Conservation (phyloP, 306 rosid species). For the Calophaca sinica region DNA sequence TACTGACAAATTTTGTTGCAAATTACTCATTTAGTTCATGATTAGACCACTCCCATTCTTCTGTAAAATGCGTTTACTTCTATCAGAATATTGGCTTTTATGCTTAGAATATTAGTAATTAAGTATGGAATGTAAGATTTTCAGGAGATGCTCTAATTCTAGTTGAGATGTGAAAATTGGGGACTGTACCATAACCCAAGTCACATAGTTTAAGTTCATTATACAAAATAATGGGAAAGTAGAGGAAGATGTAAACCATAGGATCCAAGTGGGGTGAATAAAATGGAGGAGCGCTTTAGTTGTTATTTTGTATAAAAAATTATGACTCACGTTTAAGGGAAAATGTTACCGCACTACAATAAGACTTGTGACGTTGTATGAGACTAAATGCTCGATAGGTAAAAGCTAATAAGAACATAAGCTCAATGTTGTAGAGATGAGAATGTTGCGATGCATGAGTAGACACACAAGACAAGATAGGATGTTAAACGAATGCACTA, state of each 20-base stretch:
- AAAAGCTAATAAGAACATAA: background rate
- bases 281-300: background rate
- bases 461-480: background rate
- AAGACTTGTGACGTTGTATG: background rate
- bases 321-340: background rate
- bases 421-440: background rate
- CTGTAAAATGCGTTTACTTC: conserved; percentile 8
- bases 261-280: background rate
- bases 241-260: background rate
- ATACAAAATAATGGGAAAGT: background rate
- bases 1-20: background rate
- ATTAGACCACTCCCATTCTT: background rate
- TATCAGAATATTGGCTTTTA: conserved; percentile 7
- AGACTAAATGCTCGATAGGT: too few relatives aligned
- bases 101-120: background rate
- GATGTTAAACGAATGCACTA: background rate
- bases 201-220: conserved; percentile 21
- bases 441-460: background rate
- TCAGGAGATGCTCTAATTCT: background rate
- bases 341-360: background rate
- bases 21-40: conserved; percentile 25
- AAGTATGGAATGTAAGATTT: background rate
- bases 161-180: background rate
- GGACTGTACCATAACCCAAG: background rate
- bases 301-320: background rate